Percentiles rank a stretch among this genome's conserved stretches.
These are phyloP conservation scores for Colletotrichum orbiculare DNA, from an alignment of 2,329 filamentous ascomycete genomes.

Conservation along the genomic window DNA sequence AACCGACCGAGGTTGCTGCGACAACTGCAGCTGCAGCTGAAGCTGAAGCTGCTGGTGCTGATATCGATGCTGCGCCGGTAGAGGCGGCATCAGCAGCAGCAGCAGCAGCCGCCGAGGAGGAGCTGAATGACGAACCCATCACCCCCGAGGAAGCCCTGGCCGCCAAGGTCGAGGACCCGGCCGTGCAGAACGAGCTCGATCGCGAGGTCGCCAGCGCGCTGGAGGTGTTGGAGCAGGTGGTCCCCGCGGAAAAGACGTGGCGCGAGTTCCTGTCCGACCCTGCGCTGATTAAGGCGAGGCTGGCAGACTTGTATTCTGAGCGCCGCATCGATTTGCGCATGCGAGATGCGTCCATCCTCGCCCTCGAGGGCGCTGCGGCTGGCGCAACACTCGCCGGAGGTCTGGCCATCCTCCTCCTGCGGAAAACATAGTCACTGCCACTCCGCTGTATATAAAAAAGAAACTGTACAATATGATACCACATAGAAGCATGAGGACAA, in stretches of 20 bases:
- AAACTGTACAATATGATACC: slow-evolving; percentile 37
- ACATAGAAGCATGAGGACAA: slow-evolving; percentile 30
- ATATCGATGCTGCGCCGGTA: slow-evolving; percentile 43
- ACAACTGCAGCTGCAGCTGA: slow-evolving; percentile 41
- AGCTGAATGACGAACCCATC: slow-evolving; percentile 25
- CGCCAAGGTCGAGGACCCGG: slow-evolving; percentile 25
- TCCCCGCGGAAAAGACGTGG: slow-evolving; percentile 49
- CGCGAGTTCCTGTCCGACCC: slow-evolving; percentile 55
- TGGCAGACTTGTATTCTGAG: slow-evolving; percentile 74
- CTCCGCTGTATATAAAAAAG: slow-evolving; percentile 32
- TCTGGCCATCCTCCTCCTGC: slow-evolving; percentile 60
- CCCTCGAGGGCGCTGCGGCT: slow-evolving; percentile 72
- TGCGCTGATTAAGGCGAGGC: slow-evolving; percentile 58
- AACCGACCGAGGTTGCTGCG: slow-evolving; percentile 6
- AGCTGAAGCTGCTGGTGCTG: slow-evolving; percentile 36
- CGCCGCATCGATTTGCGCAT: slow-evolving; percentile 71
- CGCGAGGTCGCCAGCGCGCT: slow-evolving; percentile 29
- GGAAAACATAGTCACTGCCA: slow-evolving; percentile 45
- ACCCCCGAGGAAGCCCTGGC: slow-evolving; percentile 6
- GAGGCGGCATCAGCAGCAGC: slow-evolving; percentile 25
- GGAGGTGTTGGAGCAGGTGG: slow-evolving; percentile 5
- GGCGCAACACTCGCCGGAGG: slow-evolving; percentile 72
- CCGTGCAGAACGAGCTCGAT: slow-evolving; percentile 25
- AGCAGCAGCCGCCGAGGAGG: neutral
- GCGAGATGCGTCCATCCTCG: slow-evolving; percentile 76